Percentiles rank a stretch among this genome's conserved stretches.
phyloP scores from a whole-genome alignment of 1,139 yeast genomes.

The Hansenula sp. region DNA sequence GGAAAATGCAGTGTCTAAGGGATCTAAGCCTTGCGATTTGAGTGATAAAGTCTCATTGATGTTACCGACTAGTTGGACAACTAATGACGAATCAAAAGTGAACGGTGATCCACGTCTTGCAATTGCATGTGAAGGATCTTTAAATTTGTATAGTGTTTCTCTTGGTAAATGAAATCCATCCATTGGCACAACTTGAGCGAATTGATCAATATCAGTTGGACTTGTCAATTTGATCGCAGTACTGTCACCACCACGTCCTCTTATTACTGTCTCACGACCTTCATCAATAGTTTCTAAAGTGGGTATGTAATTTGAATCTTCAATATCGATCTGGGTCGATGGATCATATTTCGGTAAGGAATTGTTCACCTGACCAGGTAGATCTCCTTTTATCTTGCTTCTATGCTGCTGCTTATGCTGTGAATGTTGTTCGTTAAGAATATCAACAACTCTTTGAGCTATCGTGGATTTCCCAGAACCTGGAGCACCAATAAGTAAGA shows the following conservation, averaged over 20 bases:
- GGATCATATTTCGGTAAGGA: conserved; percentile 13
- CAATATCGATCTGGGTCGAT: conserved; percentile 40
- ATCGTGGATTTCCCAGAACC: conserved; percentile 83
- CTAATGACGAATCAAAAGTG: conserved; percentile 62
- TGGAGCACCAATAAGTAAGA: conserved; percentile 71
- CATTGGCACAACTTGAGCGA: conserved; percentile 49
- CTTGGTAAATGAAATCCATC: conserved; percentile 86
- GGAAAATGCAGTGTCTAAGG: conserved; percentile 11
- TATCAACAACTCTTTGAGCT: conserved; percentile 40
- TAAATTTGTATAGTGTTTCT: conserved; percentile 43
- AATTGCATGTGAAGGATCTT: conserved; percentile 54
- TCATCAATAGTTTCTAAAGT: conserved; percentile 14
- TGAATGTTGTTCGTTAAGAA: conserved; percentile 29
- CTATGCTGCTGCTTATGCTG: not conserved
- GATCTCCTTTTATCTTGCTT: not conserved
- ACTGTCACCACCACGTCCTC: conserved; percentile 32
- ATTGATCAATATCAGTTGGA: conserved; percentile 9
- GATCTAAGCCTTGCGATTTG: conserved; percentile 3
- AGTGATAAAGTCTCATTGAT: conserved; percentile 12
- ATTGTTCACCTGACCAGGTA: conserved; percentile 9
- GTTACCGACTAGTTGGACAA: conserved; percentile 14
- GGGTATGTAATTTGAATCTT: conserved; percentile 36
- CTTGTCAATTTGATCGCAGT: conserved; percentile 19
- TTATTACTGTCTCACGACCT: conserved; percentile 16
- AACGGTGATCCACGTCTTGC: conserved; percentile 78